Evolutionary conservation across 768 basidiomycete genomes (phyloP).

Genomic region (Suillus brevipes): DNA sequence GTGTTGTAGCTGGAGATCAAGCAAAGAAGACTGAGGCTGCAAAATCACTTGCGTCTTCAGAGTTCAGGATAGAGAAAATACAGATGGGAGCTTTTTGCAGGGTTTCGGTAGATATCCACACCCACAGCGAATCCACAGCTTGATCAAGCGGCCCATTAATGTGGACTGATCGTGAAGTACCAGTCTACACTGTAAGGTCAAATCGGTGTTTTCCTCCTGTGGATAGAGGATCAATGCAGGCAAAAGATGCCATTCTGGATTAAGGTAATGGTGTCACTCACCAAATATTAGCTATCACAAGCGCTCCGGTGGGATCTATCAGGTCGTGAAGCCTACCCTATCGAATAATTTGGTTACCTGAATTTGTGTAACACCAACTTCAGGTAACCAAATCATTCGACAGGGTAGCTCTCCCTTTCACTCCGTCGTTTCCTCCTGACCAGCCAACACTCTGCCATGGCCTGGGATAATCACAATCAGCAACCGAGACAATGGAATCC

Average conservation of each 20-base stretch:
- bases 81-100: neutral
- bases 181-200: constrained; percentile 6
- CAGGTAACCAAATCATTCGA: too few relatives aligned
- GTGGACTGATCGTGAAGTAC: constrained; percentile 21
- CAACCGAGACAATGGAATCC: neutral
- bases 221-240: neutral
- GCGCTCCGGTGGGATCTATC: neutral
- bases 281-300: neutral
- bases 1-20: neutral
- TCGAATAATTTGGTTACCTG: neutral
- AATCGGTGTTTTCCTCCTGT: neutral
- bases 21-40: neutral
- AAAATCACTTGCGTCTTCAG: neutral
- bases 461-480: neutral
- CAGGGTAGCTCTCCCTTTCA: neutral
- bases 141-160: neutral
- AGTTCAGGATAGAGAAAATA: neutral
- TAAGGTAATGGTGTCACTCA: neutral
- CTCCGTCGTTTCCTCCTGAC: neutral
- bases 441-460: neutral
- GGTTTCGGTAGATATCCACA: neutral
- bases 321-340: too few relatives aligned
- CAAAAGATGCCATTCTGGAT: neutral
- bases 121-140: neutral
- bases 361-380: too few relatives aligned